A percentile compares a stretch with the other conserved stretches of the same genome.
phyloP scores from a whole-genome alignment of 2,329 filamentous ascomycete species.

The Paracorniculantispora psalliotae region DNA sequence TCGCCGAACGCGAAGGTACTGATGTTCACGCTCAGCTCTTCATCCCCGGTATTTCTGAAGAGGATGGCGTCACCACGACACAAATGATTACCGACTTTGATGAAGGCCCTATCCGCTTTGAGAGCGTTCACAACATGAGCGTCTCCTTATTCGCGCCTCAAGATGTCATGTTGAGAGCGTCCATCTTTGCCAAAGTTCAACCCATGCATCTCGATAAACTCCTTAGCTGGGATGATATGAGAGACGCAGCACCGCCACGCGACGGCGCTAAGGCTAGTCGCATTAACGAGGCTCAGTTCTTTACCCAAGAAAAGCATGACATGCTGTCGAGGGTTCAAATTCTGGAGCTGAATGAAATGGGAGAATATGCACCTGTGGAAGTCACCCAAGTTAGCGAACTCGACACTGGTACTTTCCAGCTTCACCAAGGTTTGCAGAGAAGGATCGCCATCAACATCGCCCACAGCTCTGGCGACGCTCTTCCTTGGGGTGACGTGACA shows the following conservation, averaged over 20 bases:
- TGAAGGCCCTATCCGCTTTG: constrained; percentile 85
- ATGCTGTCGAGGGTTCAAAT: constrained; percentile 84
- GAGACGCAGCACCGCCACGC: constrained; percentile 64
- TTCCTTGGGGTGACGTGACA: constrained; percentile 83
- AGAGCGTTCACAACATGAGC: constrained; percentile 98
- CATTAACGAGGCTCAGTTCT: constrained; percentile 88
- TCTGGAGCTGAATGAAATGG: constrained; percentile 84
- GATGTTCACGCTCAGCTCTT: constrained; percentile 97
- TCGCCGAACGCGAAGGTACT: constrained; percentile 90
- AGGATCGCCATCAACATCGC: constrained; percentile 84
- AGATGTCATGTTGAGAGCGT: constrained; percentile 73
- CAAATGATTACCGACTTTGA: constrained; percentile 94
- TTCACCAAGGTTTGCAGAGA: constrained; percentile 90
- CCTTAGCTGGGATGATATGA: constrained; percentile 98
- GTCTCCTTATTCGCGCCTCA: constrained; percentile 68
- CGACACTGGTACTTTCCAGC: constrained; percentile 86
- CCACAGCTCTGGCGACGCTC: constrained; percentile 79
- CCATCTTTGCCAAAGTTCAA: constrained; percentile 87
- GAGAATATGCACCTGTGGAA: constrained; percentile 87
- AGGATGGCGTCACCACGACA: constrained; percentile 88
- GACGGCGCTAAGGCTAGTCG: constrained; percentile 56
- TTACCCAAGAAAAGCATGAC: constrained; percentile 88
- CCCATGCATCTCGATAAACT: constrained; percentile 95
- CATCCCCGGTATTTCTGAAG: constrained; percentile 82
- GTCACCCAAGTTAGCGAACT: constrained; percentile 80